A percentile compares a stretch with the other conserved stretches of the same genome.
These are phyloP conservation scores for Solanum megistacrolobum DNA, from an alignment of 257 asterid genomes.

Conservation along the genomic window DNA sequence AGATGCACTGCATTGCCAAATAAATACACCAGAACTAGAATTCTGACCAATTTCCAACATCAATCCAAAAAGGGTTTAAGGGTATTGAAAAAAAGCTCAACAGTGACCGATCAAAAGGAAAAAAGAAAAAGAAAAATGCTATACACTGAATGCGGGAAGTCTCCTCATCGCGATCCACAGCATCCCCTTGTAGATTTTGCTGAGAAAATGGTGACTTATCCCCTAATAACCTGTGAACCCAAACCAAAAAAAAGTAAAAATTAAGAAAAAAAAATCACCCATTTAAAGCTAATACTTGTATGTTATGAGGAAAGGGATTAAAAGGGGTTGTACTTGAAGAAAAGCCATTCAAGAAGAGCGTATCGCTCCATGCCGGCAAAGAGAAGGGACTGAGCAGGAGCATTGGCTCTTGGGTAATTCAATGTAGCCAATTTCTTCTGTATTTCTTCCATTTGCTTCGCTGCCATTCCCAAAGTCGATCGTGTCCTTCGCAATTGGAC, in stretches of 20 bases:
- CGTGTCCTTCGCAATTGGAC: background rate
- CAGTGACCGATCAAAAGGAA: conserved; percentile 37
- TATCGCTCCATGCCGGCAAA: conserved; percentile 99
- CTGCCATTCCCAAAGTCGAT: conserved; percentile 38
- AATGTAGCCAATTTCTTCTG: conserved; percentile 65
- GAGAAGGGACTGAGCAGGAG: conserved; percentile 93
- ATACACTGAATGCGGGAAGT: conserved; percentile 94
- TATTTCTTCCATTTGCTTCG: conserved; percentile 85
- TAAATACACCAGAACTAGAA: background rate
- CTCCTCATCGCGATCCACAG: conserved; percentile 79
- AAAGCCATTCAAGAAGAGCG: conserved; percentile 97
- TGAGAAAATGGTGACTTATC: conserved; percentile 95
- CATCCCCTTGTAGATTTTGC: conserved; percentile 91
- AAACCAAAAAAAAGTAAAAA: background rate
- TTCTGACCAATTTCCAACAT: background rate
- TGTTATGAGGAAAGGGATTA: background rate
- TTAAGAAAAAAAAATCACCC: background rate
- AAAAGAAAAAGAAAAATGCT: background rate
- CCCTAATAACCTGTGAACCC: conserved; percentile 61
- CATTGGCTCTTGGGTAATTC: conserved; percentile 77
- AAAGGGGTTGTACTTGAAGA: conserved; percentile 53
- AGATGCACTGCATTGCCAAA: background rate
- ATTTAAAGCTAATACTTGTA: background rate
- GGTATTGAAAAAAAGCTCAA: background rate
- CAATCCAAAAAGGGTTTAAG: background rate